Evolutionary conservation across 495 filamentous ascomycete species (phyloP).

Genomic region (Sordaria brevicollis): DNA sequence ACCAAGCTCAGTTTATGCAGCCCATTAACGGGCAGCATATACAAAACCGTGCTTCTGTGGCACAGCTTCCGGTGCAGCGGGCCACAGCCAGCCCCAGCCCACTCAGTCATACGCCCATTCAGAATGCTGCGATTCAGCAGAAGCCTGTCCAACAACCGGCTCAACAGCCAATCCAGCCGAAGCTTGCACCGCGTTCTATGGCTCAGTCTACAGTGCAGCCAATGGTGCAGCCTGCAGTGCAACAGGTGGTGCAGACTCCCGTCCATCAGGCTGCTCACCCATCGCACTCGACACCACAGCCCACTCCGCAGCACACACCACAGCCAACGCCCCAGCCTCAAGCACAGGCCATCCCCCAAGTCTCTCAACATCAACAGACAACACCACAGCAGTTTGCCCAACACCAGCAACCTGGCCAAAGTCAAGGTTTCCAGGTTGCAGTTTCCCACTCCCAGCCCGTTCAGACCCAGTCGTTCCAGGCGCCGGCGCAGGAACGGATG

Average conservation of each 20-base stretch:
- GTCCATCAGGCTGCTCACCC: constrained; percentile 1
- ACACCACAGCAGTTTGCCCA: not conserved
- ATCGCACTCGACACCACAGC: not conserved
- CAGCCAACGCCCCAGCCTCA: not conserved
- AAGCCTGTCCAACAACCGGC: constrained; percentile 26
- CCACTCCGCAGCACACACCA: too few species aligned
- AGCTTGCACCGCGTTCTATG: not conserved
- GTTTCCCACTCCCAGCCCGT: not conserved
- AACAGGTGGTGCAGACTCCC: not conserved
- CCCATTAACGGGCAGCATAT: constrained; percentile 9
- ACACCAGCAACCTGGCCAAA: not conserved
- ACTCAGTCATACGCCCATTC: constrained; percentile 11
- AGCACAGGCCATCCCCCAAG: not conserved
- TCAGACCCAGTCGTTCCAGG: not conserved
- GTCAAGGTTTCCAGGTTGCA: not conserved
- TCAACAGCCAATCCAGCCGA: not conserved
- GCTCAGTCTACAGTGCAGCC: not conserved
- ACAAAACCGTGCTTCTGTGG: constrained; percentile 2
- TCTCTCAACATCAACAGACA: not conserved
- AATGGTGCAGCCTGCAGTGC: not conserved
- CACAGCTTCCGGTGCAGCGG: constrained; percentile 3
- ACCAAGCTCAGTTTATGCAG: constrained; percentile 9
- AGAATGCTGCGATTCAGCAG: constrained; percentile 12
- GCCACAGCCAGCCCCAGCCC: constrained; percentile 7
- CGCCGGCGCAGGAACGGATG: not conserved